phyloP scores from a whole-genome alignment of 176 grass and related monocot genomes.

The Themeda triandra region DNA sequence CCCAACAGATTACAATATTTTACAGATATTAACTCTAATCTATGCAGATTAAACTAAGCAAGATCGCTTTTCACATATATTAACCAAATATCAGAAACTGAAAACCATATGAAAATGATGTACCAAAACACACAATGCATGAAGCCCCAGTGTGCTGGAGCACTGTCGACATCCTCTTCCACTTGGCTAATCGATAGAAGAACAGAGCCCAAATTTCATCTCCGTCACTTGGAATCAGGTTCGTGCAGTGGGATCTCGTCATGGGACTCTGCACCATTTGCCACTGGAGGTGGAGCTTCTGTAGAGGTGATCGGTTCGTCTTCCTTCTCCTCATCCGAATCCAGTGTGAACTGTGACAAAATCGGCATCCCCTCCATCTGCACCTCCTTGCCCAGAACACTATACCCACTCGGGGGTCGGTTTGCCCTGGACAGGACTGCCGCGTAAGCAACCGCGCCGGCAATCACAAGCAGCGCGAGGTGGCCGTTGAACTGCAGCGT shows the following conservation, averaged over 20 bases:
- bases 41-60: slow-evolving; percentile 28
- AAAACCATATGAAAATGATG: slow-evolving; percentile 20
- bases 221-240: slow-evolving; percentile 33
- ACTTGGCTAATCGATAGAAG: slow-evolving; percentile 9
- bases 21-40: slow-evolving; percentile 32
- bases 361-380: slow-evolving; percentile 57
- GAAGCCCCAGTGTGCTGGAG: background rate
- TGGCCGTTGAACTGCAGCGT: slow-evolving; percentile 97
- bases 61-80: background rate
- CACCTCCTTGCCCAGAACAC: slow-evolving; percentile 67
- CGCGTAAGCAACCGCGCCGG: slow-evolving; percentile 32
- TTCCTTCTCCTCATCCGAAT: slow-evolving; percentile 79
- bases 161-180: background rate
- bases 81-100: slow-evolving; percentile 17
- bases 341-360: slow-evolving; percentile 58
- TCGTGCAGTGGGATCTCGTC: slow-evolving; percentile 35
- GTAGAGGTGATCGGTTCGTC: slow-evolving; percentile 16
- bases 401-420: slow-evolving; percentile 42
- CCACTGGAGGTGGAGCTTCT: background rate
- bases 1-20: slow-evolving; percentile 30
- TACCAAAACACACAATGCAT: slow-evolving; percentile 25
- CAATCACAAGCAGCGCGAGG: slow-evolving; percentile 68
- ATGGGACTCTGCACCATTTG: slow-evolving; percentile 31
- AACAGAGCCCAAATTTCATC: background rate
- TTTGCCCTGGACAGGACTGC: slow-evolving; percentile 20